A percentile compares a stretch with the other conserved stretches of the same genome.
Conservation (phyloP, 2,329 filamentous ascomycete species). For the Colletotrichum plurivorum region DNA sequence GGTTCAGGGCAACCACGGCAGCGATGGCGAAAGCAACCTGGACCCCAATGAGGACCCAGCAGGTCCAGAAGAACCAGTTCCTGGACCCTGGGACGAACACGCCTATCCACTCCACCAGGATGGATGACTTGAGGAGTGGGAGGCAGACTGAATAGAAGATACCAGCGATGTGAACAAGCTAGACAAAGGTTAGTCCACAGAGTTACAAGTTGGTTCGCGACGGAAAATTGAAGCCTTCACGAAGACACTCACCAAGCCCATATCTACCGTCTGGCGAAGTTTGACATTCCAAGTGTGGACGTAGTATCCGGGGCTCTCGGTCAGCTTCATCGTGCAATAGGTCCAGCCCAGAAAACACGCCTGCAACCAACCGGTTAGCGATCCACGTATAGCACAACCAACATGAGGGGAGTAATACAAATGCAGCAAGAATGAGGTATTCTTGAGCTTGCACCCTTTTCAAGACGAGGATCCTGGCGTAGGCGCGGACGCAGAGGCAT, state of each 20-base stretch:
- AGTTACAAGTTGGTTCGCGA: too few species aligned
- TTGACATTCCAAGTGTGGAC: constrained; percentile 29
- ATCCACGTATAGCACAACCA: too few species aligned
- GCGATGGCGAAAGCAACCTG: constrained; percentile 43
- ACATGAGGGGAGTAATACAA: neutral
- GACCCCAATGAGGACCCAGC: constrained; percentile 40
- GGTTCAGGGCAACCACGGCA: constrained; percentile 41
- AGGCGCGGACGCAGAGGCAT: constrained; percentile 28
- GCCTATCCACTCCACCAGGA: constrained; percentile 38
- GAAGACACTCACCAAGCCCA: constrained; percentile 19
- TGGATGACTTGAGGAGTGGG: constrained; percentile 34
- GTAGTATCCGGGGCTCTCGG: constrained; percentile 22
- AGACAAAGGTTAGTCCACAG: too few species aligned
- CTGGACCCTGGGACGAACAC: constrained; percentile 38
- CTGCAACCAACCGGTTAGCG: neutral
- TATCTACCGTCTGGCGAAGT: constrained; percentile 16
- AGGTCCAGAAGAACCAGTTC: constrained; percentile 45
- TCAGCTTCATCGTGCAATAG: constrained; percentile 1
- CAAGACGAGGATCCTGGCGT: constrained; percentile 24
- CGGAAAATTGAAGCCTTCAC: neutral
- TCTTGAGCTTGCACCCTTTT: constrained; percentile 34
- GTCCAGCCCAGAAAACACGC: constrained; percentile 12
- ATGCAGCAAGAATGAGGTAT: neutral
- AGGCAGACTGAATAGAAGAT: constrained; percentile 18
- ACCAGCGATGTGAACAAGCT: constrained; percentile 18